Evolutionary conservation across 225 moss, liverwort and hornwort genomes (phyloP), one percentile per base, ranked within the genome.

Genomic region (Physcomitrellopsis africana): DNA sequence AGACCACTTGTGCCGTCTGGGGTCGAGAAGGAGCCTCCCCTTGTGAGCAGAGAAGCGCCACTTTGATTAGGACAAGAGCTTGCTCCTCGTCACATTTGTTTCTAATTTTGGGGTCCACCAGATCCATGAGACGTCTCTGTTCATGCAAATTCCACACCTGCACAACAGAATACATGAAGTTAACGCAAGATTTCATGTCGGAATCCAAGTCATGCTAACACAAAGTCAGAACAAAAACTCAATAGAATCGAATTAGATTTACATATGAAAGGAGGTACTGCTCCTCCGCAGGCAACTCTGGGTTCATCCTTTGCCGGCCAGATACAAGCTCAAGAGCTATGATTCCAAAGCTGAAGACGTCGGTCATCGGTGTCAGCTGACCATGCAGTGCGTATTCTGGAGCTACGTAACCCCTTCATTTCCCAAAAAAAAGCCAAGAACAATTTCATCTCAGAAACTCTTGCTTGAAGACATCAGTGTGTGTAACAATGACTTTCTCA

Each of bases 281-380:
- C 70, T 88, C 75, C 48, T 85, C 82, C 10, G 63, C 55, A 63
- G 82, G 82, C 41, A 82, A 82, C 45, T 76, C 59, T 3, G 85
- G 58, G 10, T 80, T 83, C 78, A 88, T 88, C 52, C 80, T 88
- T 62, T 82, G 61, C 0, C 85, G 82, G 3, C 88, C 88, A 67
- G 82, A 80, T 7, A 88, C 78, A 22, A 88, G 82, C 83, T 88
- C 88, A 77, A 88, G 80, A 12, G 72, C 75, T 56, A 88, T 60
- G 44, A 88, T 85, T 45, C 88, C 88, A 68, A 82, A 88, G 82
- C 88, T 88, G 59, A 88, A 88, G 77, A 88, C 88, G 58, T 88
- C 88, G 7, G 88, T 75, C 66, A 78, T 88, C 8, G 85, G 54
- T 58, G 82, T 85, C 17, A 88, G 82, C 78, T 88, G 88, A 44